Conservation (phyloP, 306 rosid genomes). For the Hylodesmum podocarpum region DNA sequence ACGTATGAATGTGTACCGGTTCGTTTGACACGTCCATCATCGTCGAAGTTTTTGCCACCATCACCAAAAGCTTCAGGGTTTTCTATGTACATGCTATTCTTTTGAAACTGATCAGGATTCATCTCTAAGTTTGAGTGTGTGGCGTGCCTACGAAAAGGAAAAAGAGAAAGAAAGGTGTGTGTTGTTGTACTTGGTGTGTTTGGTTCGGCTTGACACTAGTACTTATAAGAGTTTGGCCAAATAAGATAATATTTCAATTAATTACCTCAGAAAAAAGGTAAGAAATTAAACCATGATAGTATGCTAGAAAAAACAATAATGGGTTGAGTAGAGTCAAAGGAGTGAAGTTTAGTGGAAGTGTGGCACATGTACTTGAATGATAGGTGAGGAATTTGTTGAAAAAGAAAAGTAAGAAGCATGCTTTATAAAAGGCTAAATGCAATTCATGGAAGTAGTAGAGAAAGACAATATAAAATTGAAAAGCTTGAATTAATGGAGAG, state of each 20-base stretch:
- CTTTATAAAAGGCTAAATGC: constrained; percentile 16
- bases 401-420: not conserved
- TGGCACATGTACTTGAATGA: not conserved
- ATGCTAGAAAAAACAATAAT: constrained; percentile 6
- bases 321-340: constrained; percentile 52
- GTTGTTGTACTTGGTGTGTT: not conserved
- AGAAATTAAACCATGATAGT: not conserved
- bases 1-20: constrained; percentile 47
- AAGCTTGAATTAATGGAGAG: constrained; percentile 20
- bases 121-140: not conserved
- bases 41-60: constrained; percentile 67
- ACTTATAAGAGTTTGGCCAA: not conserved
- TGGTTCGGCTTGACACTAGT: not conserved
- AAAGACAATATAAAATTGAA: constrained; percentile 8
- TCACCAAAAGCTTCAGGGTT: constrained; percentile 45
- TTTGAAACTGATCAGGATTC: constrained; percentile 44
- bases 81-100: constrained; percentile 66
- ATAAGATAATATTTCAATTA: not conserved
- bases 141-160: constrained; percentile 1
- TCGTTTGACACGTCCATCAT: constrained; percentile 78
- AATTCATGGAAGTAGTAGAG: not conserved
- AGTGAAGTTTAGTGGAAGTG: constrained; percentile 20
- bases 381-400: constrained; percentile 12
- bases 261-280: not conserved
- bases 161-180: not conserved